phyloP scores from a whole-genome alignment of 495 filamentous ascomycete species.

The Mytilinidion resinicola region DNA sequence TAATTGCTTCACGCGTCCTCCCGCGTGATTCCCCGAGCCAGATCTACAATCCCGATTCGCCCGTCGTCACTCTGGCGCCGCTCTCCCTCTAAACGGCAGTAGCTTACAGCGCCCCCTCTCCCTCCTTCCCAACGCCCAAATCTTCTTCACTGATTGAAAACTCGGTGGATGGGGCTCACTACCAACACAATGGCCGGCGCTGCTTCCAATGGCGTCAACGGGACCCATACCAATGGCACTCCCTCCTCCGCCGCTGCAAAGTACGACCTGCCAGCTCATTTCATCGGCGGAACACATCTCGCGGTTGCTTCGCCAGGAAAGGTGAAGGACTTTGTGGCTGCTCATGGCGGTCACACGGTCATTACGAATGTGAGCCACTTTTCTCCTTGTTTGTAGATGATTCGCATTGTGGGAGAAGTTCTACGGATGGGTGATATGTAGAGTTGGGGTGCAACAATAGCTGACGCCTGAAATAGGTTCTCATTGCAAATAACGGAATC shows the following conservation, averaged over 20 bases:
- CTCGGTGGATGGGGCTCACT: constrained; percentile 17
- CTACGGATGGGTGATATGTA: not conserved
- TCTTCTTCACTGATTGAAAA: not conserved
- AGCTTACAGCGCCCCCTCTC: not conserved
- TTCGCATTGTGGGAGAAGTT: not conserved
- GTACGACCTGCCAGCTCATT: constrained; percentile 78
- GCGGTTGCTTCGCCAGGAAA: constrained; percentile 67
- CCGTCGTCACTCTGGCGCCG: constrained; percentile 4
- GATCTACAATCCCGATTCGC: constrained; percentile 6
- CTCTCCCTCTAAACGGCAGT: no score
- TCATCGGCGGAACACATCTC: constrained; percentile 89
- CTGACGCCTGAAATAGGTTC: constrained; percentile 53
- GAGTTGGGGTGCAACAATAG: no score
- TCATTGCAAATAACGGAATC: constrained; percentile 99
- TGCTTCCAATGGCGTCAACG: constrained; percentile 7
- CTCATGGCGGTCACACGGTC: constrained; percentile 88
- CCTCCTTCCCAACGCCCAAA: not conserved
- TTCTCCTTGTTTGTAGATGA: not conserved
- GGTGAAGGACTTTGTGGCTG: constrained; percentile 91
- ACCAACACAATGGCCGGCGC: constrained; percentile 26
- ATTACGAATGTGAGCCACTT: constrained; percentile 77
- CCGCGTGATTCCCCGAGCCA: not conserved
- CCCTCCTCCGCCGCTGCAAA: constrained; percentile 62
- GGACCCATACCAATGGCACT: constrained; percentile 46
- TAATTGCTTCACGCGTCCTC: not conserved